Evolutionary conservation across 2,329 filamentous ascomycete species (phyloP).

Genomic region (Xylaria sp.): DNA sequence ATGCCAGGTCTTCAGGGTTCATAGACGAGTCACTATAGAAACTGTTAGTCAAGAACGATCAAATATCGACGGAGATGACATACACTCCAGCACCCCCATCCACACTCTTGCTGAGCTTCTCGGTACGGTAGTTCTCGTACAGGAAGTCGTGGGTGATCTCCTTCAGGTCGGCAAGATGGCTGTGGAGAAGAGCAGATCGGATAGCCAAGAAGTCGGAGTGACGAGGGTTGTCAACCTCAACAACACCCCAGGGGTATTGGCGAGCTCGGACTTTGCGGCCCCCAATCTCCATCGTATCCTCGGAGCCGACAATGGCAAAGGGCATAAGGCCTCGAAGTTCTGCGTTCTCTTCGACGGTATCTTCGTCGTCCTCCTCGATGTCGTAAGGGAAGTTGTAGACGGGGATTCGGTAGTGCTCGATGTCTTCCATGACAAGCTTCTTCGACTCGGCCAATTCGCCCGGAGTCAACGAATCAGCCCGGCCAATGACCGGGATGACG

Average conservation of each 20-base stretch:
- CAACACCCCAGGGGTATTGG: slow-evolving; percentile 98
- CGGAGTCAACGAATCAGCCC: slow-evolving; percentile 95
- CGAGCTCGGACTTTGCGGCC: slow-evolving; percentile 90
- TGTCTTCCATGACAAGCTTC: slow-evolving; percentile 99
- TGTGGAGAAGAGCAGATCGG: slow-evolving; percentile 93
- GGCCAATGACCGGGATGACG: slow-evolving; percentile 98
- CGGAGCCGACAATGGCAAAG: slow-evolving; percentile 97
- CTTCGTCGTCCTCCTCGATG: slow-evolving; percentile 98
- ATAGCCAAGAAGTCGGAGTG: slow-evolving; percentile 99
- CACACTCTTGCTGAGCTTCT: slow-evolving; percentile 99
- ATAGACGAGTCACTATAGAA: slow-evolving; percentile 75
- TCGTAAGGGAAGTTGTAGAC: slow-evolving; percentile 99
- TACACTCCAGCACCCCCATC: slow-evolving; percentile 88
- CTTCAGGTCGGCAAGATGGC: slow-evolving; percentile 96
- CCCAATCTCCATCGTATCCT: slow-evolving; percentile 92
- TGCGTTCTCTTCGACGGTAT: slow-evolving; percentile 98
- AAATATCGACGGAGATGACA: slow-evolving; percentile 46
- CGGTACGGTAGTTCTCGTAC: slow-evolving; percentile 99
- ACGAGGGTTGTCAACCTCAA: slow-evolving; percentile 98
- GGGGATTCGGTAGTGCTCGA: slow-evolving; percentile 98
- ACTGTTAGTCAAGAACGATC: slow-evolving; percentile 36
- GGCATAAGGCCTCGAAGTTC: slow-evolving; percentile 97
- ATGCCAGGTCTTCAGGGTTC: slow-evolving; percentile 96
- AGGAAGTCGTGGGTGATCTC: slow-evolving; percentile 99
- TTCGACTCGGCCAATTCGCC: slow-evolving; percentile 97